Evolutionary conservation across 2,329 filamentous ascomycete species (phyloP).

Genomic region (Cercospora sp.): DNA sequence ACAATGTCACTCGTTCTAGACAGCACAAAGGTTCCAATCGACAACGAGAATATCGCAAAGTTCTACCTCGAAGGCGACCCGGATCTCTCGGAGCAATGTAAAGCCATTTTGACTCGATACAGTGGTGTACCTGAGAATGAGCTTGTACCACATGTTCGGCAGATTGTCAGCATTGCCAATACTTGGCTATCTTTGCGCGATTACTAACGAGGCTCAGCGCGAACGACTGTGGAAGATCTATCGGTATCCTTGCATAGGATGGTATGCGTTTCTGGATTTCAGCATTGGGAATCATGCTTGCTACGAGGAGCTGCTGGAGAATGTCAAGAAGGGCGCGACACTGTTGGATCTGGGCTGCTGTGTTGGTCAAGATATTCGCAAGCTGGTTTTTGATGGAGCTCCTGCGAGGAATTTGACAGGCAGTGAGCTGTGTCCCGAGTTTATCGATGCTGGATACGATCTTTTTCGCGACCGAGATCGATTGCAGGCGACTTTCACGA

Average conservation of each 20-base stretch:
- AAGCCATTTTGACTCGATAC: slow-evolving; percentile 7
- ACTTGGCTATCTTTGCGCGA: neutral
- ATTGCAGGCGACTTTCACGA: slow-evolving; percentile 38
- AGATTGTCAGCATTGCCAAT: neutral
- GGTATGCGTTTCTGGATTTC: slow-evolving; percentile 24
- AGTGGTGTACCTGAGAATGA: slow-evolving; percentile 2
- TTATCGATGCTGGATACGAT: slow-evolving; percentile 42
- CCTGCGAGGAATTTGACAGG: neutral
- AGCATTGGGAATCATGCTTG: slow-evolving; percentile 24
- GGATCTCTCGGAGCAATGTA: slow-evolving; percentile 1
- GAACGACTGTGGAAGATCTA: slow-evolving; percentile 18
- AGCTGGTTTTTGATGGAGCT: slow-evolving; percentile 40
- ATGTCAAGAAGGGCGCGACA: slow-evolving; percentile 35
- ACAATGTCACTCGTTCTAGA: neutral
- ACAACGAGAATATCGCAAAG: neutral
- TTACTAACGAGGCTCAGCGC: slow-evolving; percentile 11
- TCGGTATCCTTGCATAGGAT: slow-evolving; percentile 23
- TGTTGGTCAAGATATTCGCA: slow-evolving; percentile 44
- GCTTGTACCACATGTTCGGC: slow-evolving; percentile 3
- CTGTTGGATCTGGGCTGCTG: slow-evolving; percentile 46
- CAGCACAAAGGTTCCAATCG: neutral
- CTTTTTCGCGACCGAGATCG: slow-evolving; percentile 41
- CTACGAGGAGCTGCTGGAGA: slow-evolving; percentile 34
- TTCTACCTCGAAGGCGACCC: slow-evolving; percentile 19
- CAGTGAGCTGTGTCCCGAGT: slow-evolving; percentile 11